phyloP scores from a whole-genome alignment of 306 rosid genomes.

The Prunus dulcis region DNA sequence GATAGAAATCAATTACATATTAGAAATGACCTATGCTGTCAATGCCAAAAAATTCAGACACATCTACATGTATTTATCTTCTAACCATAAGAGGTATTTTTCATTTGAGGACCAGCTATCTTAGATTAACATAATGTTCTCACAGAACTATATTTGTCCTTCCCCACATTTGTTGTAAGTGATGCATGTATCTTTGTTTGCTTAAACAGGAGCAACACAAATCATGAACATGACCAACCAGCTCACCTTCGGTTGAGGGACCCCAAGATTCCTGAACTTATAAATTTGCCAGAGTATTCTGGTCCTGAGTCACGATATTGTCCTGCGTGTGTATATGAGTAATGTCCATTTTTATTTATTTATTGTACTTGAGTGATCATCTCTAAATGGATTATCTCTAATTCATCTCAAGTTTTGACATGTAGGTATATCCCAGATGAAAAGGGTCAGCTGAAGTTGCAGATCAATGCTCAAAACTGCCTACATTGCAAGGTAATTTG shows the following conservation, averaged over 20 bases:
- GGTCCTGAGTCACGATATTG: slow-evolving; percentile 88
- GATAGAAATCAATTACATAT: too few relatives aligned
- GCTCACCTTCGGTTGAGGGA: slow-evolving; percentile 78
- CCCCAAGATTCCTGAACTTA: slow-evolving; percentile 65
- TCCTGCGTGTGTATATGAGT: slow-evolving; percentile 96
- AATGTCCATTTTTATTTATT: slow-evolving; percentile 26
- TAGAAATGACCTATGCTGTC: background rate
- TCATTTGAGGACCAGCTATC: background rate
- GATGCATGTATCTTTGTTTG: slow-evolving; percentile 12
- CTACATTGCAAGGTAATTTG: slow-evolving; percentile 88
- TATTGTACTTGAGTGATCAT: slow-evolving; percentile 11
- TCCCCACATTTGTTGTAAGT: slow-evolving; percentile 21
- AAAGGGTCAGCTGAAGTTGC: slow-evolving; percentile 60
- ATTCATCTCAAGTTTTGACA: slow-evolving; percentile 15
- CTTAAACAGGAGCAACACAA: slow-evolving; percentile 85
- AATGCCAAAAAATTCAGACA: background rate
- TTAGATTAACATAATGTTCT: background rate
- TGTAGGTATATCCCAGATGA: slow-evolving; percentile 68
- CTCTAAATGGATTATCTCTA: slow-evolving; percentile 8
- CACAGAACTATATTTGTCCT: background rate
- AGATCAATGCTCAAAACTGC: slow-evolving; percentile 92
- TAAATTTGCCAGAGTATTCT: slow-evolving; percentile 75
- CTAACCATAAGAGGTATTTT: background rate
- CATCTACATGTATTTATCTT: background rate
- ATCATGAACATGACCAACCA: slow-evolving; percentile 97